Base-by-base conservation (phyloP, 495 filamentous ascomycete species). In the Recurvomyces mirabilis region DNA sequence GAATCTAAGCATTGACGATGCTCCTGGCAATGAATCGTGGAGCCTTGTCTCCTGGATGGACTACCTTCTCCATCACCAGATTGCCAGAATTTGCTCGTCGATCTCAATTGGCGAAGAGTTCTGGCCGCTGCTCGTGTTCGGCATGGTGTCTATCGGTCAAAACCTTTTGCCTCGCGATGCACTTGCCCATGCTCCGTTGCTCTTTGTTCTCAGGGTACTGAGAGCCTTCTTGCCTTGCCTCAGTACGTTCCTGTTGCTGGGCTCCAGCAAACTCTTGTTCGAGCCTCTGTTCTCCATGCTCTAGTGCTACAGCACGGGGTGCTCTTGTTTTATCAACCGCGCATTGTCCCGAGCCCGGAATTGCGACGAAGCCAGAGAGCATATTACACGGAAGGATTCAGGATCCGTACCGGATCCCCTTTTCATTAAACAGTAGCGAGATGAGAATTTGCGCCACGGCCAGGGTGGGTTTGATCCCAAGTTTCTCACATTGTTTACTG, bases 231-330 rank as follows among this genome's bases (percentile, higher is more conserved):
- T 32, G 30, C 30, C 30, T 4, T 32, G 30, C 18, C 18, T 32
- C 30, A 32, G 30, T 32, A n/a, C 30, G 30, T 32, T 32, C 30
- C 30, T 15, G 30, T 32, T 32, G 30, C 30, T 32, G 30, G 30
- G 30, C 18, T 15, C 30, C 30, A 12, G 18, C 13, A 15, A 15
- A 12, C 30, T 32, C 30, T n/a, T n/a, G n/a, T n/a, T n/a, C n/a
- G n/a, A n/a, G n/a, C n/a, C n/a, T n/a, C n/a, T n/a, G 12, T 32
- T 32, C 18, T 15, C 13, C 4, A 32, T 32, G 18, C 30, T 32
- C 18, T n/a, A 32, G 4, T 4, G n/a, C 30, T n/a, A 32, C 4
- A 32, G n/a, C 18, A n/a, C n/a, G n/a, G n/a, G 12, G 30, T 32
- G 18, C 18, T 3, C 11, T 32, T 32, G 13, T 15, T 32, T 32